Base-by-base conservation (phyloP, 768 basidiomycete genomes). In the Lepiota subincarnata region DNA sequence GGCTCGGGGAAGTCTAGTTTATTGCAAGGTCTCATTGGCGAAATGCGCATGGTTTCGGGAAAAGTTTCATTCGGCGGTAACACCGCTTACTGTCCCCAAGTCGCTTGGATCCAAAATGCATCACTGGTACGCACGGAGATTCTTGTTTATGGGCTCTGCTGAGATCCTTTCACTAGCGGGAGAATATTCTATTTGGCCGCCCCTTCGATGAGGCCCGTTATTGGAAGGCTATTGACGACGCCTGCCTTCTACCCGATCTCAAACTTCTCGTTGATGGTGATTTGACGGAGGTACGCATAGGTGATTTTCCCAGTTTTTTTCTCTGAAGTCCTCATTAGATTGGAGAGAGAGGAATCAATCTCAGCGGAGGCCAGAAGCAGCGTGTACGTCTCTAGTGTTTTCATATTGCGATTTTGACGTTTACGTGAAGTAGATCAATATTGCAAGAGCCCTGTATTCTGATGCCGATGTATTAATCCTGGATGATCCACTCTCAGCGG, bases 61-160 rank as follows among this genome's bases (percentile, higher is more conserved):
- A 62, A 67, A 11, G 77, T 84, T 35, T 67, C 71, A 0, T 83
- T 88, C 58, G 82, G 87, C 6, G 86, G 87, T 0, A 67, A 70
- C 12, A 74, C 88, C 8, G 84, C 79, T 4, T 90, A 88, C 62
- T 86, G 84, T 61, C 76, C 86, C 13, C 87, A 90, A 66, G 80
- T 78, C 0, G 84, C 86, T 0, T 90, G 87, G 87, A 88, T 90
- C 44, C 84, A 87, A 64, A 87, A 87, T 62, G 79, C 81, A 0
- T 74, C 80, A 4, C 60, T 85, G 62, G 83, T 83, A 50, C 8
- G 6, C 31, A 31, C 31, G 31, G 78, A 58, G n/a, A 13, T 34
- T 3, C 16, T 7, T 13, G 13, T 13, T 5, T 42, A 22, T 12
- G 8, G 28, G 18, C 14, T 42, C 26, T 55, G 24, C 10, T 48